Evolutionary conservation across 2,329 filamentous ascomycete genomes (phyloP).

Genomic region (Ceratocystis alfenasii): DNA sequence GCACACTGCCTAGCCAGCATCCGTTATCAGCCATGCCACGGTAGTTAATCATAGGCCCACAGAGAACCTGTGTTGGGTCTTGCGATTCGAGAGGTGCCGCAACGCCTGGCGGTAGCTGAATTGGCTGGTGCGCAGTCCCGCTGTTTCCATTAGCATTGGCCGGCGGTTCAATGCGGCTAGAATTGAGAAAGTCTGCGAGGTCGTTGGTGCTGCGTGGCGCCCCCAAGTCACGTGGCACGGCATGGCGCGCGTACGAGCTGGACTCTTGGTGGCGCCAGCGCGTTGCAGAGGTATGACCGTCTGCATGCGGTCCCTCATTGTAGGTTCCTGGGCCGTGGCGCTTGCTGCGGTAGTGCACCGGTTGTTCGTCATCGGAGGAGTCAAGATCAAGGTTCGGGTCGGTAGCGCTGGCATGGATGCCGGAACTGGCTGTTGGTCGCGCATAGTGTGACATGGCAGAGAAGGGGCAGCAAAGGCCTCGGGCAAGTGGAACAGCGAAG

Average conservation of each 20-base stretch:
- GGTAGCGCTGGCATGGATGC: neutral
- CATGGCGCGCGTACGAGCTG: slow-evolving; percentile 40
- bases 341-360: slow-evolving; percentile 24
- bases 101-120: slow-evolving; percentile 32
- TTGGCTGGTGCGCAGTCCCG: slow-evolving; percentile 37
- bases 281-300: slow-evolving; percentile 40
- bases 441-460: neutral
- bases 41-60: slow-evolving; percentile 68
- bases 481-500: neutral
- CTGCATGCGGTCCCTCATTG: slow-evolving; percentile 23
- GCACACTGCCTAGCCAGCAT: slow-evolving; percentile 72
- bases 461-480: neutral
- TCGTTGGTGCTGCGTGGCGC: slow-evolving; percentile 37
- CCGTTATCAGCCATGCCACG: slow-evolving; percentile 54
- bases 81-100: slow-evolving; percentile 23
- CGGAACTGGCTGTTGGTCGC: neutral
- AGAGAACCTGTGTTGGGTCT: slow-evolving; percentile 50
- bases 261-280: slow-evolving; percentile 56
- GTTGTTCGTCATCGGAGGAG: slow-evolving; percentile 27
- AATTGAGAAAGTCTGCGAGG: slow-evolving; percentile 46
- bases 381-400: neutral
- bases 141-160: slow-evolving; percentile 25
- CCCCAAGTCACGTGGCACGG: slow-evolving; percentile 33
- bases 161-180: slow-evolving; percentile 38
- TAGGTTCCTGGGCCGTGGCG: neutral